Base-by-base conservation (phyloP, 2,329 filamentous ascomycete genomes). In the Ascochyta pisi region DNA sequence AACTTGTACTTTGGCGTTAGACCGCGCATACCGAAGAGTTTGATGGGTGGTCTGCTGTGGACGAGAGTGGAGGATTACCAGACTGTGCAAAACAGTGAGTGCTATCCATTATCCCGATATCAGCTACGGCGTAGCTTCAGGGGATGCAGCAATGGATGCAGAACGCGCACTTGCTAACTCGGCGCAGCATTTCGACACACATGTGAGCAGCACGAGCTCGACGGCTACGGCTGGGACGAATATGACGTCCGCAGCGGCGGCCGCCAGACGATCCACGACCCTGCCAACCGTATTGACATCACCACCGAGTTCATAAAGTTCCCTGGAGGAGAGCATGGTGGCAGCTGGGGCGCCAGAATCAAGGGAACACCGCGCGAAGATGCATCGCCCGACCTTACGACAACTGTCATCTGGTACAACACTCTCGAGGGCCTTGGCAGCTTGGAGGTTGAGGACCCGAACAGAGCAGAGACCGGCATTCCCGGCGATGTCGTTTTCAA, bases 181-280 rank as follows among this genome's bases (percentile, higher is more conserved):
- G 24, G 8, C 50, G 2, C 71, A 95, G 91, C 88, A 67, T 89
- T 97, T 68, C 88, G 95, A 62, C 92, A 96, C 75, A 97, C 95
- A 0, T 99, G 95, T 78, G 95, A 98, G 76, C 95, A 99, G 75
- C 86, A 95, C 74, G 92, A 96, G 74, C 96, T 99, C 84, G 89
- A 87, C 43, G 94, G 94, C 52, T 99, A 99, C 75, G 95, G 95
- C 60, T 99, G 95, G 95, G 93, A 98, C 69, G 91, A 96, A 74
- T 99, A 96, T 75, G 95, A 99, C 77, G 88, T 92, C 22, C 85
- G 95, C 54, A 89, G 84, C 53, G 95, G 95, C 60, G 95, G 95
- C 52, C 83, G 90, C 22, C 92, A 99, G 77, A 90, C 90, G 0
- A 94, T 99, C 57, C 92, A 96, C 71, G 95, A 99, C 75, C 87